Base-by-base conservation (phyloP, 75 land plant species). In the Azolla pinnata region DNA sequence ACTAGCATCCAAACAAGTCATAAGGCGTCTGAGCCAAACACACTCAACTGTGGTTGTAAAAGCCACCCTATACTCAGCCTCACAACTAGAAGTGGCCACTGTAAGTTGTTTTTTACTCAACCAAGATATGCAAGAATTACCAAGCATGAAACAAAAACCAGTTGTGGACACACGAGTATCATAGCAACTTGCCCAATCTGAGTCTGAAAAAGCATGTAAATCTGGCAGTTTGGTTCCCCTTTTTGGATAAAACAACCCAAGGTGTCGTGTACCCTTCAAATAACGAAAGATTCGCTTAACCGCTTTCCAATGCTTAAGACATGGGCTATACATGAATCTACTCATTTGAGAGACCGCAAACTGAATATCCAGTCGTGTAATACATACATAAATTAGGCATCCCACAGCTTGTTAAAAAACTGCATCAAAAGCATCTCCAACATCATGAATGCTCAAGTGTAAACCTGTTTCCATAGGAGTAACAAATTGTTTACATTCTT, bases 261-360 rank as follows among this genome's bases (percentile, higher is more conserved):
- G 44, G 2, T 20, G 9, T 18, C 40, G 29, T 1, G 67, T 73
- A 26, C 73, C 76, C n/a, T 72, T 76, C 17, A 77, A 10, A 54
- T 77, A 81, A 9, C 66, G 55, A 14, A 81, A 26, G 42, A 81
- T 65, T 20, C 69, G 23, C 20, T 73, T 60, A 16, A 70, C 67
- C 20, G 60, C 63, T 14, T 29, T n/a, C 51, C 63, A 65, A 47
- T 72, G 80, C 25, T 5, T 16, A 2, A 44, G 31, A 12, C 51
- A 35, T 2, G 79, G 80, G 31, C 25, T 32, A 0, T 54, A 30
- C 60, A 67, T 51, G 38, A 61, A 76, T 19, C 67, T 61, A 32
- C 51, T 31, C 7, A 54, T 49, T 10, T n/a, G 30, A 2, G 55
- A 52, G 0, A 80, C 57, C 2, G 76, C 65, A 63, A 54, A 75